These are phyloP conservation scores for Pseudogymnoascus sp. DNA, from an alignment of 2,329 filamentous ascomycete genomes.

Conservation along the genomic window DNA sequence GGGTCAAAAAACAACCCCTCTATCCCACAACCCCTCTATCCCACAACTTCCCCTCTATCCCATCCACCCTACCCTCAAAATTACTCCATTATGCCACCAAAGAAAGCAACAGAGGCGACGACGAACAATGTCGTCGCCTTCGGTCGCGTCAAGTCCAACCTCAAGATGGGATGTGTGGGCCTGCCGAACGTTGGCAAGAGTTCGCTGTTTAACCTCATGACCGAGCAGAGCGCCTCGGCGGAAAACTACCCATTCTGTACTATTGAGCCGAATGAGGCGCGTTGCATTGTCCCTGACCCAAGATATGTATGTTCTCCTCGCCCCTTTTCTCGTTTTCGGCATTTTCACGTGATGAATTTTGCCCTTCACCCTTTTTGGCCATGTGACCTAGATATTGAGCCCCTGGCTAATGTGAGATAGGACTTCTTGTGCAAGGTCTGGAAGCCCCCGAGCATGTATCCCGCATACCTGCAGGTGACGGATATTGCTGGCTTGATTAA, in stretches of 20 bases:
- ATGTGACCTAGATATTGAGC: neutral
- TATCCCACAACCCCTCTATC: slow-evolving; percentile 7
- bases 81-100: slow-evolving; percentile 33
- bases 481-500: slow-evolving; percentile 41
- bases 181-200: slow-evolving; percentile 41
- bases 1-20: slow-evolving; percentile 6
- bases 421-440: slow-evolving; percentile 40
- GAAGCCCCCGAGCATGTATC: slow-evolving; percentile 41
- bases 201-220: slow-evolving; percentile 40
- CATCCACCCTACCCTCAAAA: neutral
- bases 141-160: slow-evolving; percentile 37
- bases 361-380: neutral
- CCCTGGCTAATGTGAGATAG: slow-evolving; percentile 22
- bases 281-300: slow-evolving; percentile 38
- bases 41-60: slow-evolving; percentile 2
- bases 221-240: slow-evolving; percentile 38
- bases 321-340: slow-evolving; percentile 2
- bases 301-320: slow-evolving; percentile 34
- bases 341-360: neutral
- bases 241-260: slow-evolving; percentile 42
- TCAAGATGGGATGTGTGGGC: slow-evolving; percentile 42
- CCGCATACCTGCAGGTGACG: slow-evolving; percentile 38
- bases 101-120: slow-evolving; percentile 30
- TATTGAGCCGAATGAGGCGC: slow-evolving; percentile 41
- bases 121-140: slow-evolving; percentile 40